Conservation (phyloP, 495 filamentous ascomycete genomes). For the Lasiosphaeria miniovina region DNA sequence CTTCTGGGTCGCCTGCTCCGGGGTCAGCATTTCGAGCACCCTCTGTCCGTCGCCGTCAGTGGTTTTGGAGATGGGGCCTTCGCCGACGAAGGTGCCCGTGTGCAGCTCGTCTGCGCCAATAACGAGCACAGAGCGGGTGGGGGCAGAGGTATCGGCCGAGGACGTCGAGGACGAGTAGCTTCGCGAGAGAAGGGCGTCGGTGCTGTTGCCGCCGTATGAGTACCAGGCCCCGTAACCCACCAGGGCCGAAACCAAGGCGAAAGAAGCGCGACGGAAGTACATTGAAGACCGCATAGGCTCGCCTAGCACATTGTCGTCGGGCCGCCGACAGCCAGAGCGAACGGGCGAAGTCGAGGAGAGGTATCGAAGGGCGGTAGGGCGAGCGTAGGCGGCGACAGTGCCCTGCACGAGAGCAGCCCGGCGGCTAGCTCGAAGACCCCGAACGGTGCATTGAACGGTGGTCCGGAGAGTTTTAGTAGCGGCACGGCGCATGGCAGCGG, state of each 20-base stretch:
- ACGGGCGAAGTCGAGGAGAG: slow-evolving; percentile 20
- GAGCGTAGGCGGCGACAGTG: slow-evolving; percentile 18
- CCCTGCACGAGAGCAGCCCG: slow-evolving; percentile 24
- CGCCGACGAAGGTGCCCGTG: slow-evolving; percentile 73
- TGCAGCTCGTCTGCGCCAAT: slow-evolving; percentile 84
- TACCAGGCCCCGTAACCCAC: slow-evolving; percentile 53
- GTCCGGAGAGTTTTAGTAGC: slow-evolving; percentile 44
- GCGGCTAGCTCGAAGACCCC: slow-evolving; percentile 39
- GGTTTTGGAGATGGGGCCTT: slow-evolving; percentile 80
- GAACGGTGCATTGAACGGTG: slow-evolving; percentile 41
- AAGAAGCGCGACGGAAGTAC: slow-evolving; percentile 45
- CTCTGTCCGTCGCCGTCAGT: slow-evolving; percentile 75
- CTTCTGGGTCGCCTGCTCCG: slow-evolving; percentile 89
- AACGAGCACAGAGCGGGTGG: slow-evolving; percentile 57
- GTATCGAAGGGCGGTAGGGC: slow-evolving; percentile 7
- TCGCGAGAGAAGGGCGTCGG: slow-evolving; percentile 28
- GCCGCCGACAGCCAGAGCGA: slow-evolving; percentile 19
- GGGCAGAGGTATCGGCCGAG: slow-evolving; percentile 17
- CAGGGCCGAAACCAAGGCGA: slow-evolving; percentile 44
- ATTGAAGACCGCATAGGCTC: slow-evolving; percentile 49
- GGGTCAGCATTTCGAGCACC: slow-evolving; percentile 91
- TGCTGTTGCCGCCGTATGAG: slow-evolving; percentile 38
- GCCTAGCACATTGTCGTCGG: slow-evolving; percentile 24
- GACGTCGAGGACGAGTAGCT: slow-evolving; percentile 18
- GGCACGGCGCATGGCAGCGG: slow-evolving; percentile 44